Evolutionary conservation across 805 yeast species (phyloP).

Genomic region (Torulaspora delbrueckii): DNA sequence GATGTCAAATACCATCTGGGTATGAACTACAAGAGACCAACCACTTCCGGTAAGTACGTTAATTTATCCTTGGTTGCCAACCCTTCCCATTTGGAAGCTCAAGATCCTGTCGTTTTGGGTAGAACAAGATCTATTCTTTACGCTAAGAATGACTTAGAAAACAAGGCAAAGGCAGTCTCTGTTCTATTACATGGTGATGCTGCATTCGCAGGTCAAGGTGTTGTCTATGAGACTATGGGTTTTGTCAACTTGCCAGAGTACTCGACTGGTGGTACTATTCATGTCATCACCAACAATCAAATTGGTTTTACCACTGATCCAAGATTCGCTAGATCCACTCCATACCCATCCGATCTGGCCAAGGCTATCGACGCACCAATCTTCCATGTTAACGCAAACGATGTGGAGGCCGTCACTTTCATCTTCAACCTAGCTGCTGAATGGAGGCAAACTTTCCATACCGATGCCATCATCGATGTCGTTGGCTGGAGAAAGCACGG

Average conservation of each 20-base stretch:
- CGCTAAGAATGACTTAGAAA: conserved; percentile 80
- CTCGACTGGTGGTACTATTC: conserved; percentile 97
- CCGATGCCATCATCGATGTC: conserved; percentile 93
- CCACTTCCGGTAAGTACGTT: conserved; percentile 95
- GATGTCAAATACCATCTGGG: conserved; percentile 99
- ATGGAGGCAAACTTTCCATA: conserved; percentile 95
- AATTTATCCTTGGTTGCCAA: conserved; percentile 95
- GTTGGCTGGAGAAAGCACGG: conserved; percentile 99
- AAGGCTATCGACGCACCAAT: conserved; percentile 96
- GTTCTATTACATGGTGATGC: conserved; percentile 98
- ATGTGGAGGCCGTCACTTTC: conserved; percentile 87
- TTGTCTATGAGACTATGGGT: conserved; percentile 97
- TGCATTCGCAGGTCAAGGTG: conserved; percentile 98
- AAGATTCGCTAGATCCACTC: conserved; percentile 93
- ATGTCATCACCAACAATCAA: conserved; percentile 94
- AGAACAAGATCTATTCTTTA: conserved; percentile 95
- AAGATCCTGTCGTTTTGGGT: conserved; percentile 98
- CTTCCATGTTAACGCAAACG: conserved; percentile 99
- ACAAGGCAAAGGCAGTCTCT: conserved; percentile 80
- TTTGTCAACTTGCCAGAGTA: conserved; percentile 88
- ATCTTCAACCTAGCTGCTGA: conserved; percentile 96
- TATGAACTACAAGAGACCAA: conserved; percentile 98
- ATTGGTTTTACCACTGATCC: conserved; percentile 99
- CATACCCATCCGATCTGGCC: conserved; percentile 96
- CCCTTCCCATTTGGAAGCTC: conserved; percentile 98